A percentile compares a stretch with the other conserved stretches of the same genome.
Conservation (phyloP, 192 early-diverging fungal species). For the Rhizophagus sp. region DNA sequence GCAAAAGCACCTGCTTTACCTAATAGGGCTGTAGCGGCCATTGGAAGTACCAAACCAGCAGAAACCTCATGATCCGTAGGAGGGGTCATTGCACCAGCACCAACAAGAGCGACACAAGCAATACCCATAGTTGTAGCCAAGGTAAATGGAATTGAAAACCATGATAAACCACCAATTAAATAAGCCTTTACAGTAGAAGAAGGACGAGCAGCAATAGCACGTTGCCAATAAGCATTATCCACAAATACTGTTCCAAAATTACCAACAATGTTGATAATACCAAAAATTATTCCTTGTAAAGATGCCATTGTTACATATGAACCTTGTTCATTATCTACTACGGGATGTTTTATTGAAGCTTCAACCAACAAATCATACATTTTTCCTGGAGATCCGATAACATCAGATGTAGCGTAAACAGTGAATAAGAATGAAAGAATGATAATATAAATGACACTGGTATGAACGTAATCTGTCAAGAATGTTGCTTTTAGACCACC, state of each 20-base stretch:
- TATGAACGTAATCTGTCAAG: constrained; percentile 72
- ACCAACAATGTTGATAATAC: constrained; percentile 74
- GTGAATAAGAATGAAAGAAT: constrained; percentile 70
- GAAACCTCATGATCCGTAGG: constrained; percentile 46
- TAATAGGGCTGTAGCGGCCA: constrained; percentile 63
- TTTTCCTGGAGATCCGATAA: constrained; percentile 62
- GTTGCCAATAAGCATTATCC: constrained; percentile 76
- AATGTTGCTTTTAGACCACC: constrained; percentile 79
- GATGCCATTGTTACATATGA: constrained; percentile 67
- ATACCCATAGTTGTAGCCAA: constrained; percentile 73
- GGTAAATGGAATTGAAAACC: constrained; percentile 77
- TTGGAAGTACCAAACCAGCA: constrained; percentile 67
- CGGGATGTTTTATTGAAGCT: constrained; percentile 52
- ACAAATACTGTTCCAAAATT: constrained; percentile 79
- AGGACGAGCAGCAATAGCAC: constrained; percentile 70
- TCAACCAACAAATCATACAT: constrained; percentile 69
- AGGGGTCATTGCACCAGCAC: constrained; percentile 4
- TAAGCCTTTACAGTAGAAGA: constrained; percentile 68
- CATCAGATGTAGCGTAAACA: constrained; percentile 57
- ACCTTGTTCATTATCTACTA: constrained; percentile 61
- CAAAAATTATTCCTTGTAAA: constrained; percentile 66
- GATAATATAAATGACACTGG: constrained; percentile 68
- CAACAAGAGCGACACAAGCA: constrained; percentile 65
- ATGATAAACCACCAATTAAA: constrained; percentile 72
- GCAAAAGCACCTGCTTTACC: constrained; percentile 66